Percentiles rank a stretch among this genome's conserved stretches.
These are phyloP conservation scores for Tylopilus intermedius DNA, from an alignment of 768 basidiomycete species.

Conservation along the genomic window DNA sequence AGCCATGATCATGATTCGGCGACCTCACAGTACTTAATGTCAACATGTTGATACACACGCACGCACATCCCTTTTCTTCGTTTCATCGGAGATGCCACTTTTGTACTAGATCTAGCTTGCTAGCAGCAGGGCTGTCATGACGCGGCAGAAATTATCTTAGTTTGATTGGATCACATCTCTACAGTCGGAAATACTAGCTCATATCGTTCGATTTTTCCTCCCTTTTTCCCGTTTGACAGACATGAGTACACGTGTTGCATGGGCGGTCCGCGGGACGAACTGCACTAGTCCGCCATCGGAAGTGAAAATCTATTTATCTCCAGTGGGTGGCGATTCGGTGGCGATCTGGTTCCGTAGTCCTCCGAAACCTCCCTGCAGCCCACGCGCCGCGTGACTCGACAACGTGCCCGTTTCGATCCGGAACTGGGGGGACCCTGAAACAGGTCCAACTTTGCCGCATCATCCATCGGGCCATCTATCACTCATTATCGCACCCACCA, in stretches of 20 bases:
- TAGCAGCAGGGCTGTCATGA: slow-evolving; percentile 15
- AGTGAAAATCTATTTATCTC: not conserved
- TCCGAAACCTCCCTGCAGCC: not conserved
- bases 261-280: not conserved
- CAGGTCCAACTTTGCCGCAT: no score
- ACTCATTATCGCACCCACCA: no score
- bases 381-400: not conserved
- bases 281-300: not conserved
- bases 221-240: not conserved
- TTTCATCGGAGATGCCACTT: not conserved
- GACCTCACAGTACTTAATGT: not conserved
- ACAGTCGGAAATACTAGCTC: not conserved
- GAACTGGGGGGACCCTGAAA: no score
- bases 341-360: no score
- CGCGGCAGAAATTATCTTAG: slow-evolving; percentile 1
- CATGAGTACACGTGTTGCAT: not conserved
- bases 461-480: no score
- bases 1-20: slow-evolving; percentile 1
- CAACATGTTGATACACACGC: not conserved
- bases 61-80: not conserved
- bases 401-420: no score
- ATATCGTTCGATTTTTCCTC: not conserved
- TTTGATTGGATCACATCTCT: slow-evolving; percentile 2
- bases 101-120: slow-evolving; percentile 13
- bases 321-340: no score